Evolutionary conservation across 2,329 filamentous ascomycete species (phyloP).

Genomic region (Lachnellula willkommii): DNA sequence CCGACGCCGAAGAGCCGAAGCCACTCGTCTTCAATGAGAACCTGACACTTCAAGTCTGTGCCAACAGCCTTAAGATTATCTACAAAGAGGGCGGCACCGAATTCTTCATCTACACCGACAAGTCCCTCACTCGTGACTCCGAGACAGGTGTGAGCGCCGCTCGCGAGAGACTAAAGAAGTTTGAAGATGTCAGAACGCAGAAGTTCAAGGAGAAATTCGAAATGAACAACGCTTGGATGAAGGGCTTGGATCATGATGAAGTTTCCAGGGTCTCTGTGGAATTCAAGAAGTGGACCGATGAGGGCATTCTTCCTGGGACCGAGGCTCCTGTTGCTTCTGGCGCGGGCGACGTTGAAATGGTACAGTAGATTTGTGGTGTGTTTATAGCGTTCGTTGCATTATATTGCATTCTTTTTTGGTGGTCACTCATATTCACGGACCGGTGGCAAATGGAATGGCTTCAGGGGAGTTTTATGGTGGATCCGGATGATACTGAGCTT

Average conservation of each 20-base stretch:
- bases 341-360: conserved; percentile 6
- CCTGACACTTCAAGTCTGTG: conserved; percentile 66
- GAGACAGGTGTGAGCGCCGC: conserved; percentile 26
- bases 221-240: conserved; percentile 47
- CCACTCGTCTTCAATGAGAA: conserved; percentile 60
- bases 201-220: conserved; percentile 47
- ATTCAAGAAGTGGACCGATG: conserved; percentile 43
- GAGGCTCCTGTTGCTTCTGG: conserved; percentile 4
- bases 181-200: conserved; percentile 34
- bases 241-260: conserved; percentile 43
- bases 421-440: too few relatives aligned
- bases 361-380: not conserved
- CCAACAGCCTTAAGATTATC: conserved; percentile 74
- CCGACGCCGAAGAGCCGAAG: conserved; percentile 54
- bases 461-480: too few relatives aligned
- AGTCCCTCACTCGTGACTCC: conserved; percentile 33
- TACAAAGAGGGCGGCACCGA: conserved; percentile 67
- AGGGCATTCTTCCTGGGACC: conserved; percentile 21
- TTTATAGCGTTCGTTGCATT: not conserved
- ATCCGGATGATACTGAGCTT: too few relatives aligned
- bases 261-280: conserved; percentile 42
- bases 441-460: too few relatives aligned
- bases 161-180: conserved; percentile 33
- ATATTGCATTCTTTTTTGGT: not conserved
- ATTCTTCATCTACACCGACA: conserved; percentile 57